Base-by-base conservation (phyloP, 2,329 filamentous ascomycete species). In the Ramularia collo-cygni region DNA sequence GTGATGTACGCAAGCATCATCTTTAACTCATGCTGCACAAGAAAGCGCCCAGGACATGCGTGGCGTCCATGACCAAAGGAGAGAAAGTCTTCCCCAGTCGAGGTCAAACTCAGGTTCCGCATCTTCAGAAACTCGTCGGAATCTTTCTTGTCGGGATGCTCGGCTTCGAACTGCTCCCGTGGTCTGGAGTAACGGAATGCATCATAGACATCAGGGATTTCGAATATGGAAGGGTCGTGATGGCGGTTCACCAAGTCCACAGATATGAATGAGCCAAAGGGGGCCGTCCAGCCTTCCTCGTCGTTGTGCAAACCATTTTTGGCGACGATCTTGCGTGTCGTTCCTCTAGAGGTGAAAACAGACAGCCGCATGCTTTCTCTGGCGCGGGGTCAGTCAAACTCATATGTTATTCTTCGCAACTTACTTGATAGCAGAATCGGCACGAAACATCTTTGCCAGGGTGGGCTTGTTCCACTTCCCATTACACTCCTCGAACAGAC, bases 1-100 rank as follows among this genome's bases (percentile, higher is more conserved):
- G 64, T 44, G 19, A 65, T 37, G 38, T 64, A 48, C 1, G 59
- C 58, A 18, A 66, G 49, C 13, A 63, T 47, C 46, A 66, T 60
- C 43, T 66, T 47, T 30, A 47, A 29, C 16, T 47, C 44, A 6
- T 44, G 40, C 27, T 41, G 38, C 4, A 43, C 38, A 27, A 47
- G 44, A 16, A 44, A 66, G 1, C 64, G 55, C 3, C 62, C 63
- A 5, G 64, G 63, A 40, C 56, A 61, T n/a, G 54, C 51, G 47
- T 59, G 56, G 30, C 47, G 47, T 3, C 57, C 57, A 37, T 57
- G 53, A 3, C 56, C 56, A 34, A 58, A 61, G 4, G 55, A 29
- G 19, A 61, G 28, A 30, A 59, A 58, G 10, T 51, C 51, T 19
- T 59, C 53, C 12, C 52, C 41, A 1, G 57, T 56, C 14, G 46